phyloP scores from a whole-genome alignment of 805 yeast species.

The Candida vaughaniae region DNA sequence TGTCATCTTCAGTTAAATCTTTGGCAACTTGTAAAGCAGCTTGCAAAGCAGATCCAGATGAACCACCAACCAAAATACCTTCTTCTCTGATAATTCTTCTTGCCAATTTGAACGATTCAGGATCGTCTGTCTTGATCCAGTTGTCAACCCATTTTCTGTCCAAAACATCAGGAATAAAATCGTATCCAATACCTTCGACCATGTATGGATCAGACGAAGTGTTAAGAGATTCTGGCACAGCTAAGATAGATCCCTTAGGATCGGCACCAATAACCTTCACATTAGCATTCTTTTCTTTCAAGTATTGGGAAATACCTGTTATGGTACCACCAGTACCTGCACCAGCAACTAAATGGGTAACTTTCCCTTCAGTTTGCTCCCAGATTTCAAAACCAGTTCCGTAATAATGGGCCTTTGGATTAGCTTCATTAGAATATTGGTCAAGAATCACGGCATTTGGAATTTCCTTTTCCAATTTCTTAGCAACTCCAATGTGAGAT shows the following conservation, averaged over 20 bases:
- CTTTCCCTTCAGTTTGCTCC: conserved; percentile 70
- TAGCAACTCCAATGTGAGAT: conserved; percentile 87
- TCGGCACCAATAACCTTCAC: conserved; percentile 76
- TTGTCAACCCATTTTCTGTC: conserved; percentile 63
- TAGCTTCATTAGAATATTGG: conserved; percentile 75
- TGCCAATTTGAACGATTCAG: conserved; percentile 75
- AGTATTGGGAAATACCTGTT: conserved; percentile 80
- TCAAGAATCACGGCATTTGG: conserved; percentile 83
- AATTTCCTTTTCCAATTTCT: conserved; percentile 74
- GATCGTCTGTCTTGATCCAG: conserved; percentile 87
- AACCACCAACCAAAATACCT: conserved; percentile 88
- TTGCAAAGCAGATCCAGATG: conserved; percentile 79
- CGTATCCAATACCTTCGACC: conserved; percentile 92
- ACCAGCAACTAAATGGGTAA: conserved; percentile 80
- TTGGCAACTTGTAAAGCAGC: conserved; percentile 72
- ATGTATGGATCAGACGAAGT: conserved; percentile 57
- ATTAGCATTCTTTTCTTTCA: conserved; percentile 67
- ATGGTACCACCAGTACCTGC: conserved; percentile 98
- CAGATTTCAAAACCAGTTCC: conserved; percentile 87
- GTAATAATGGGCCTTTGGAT: conserved; percentile 80
- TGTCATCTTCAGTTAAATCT: conserved; percentile 69
- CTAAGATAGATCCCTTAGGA: conserved; percentile 84
- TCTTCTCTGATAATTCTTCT: conserved; percentile 81
- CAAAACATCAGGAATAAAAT: conserved; percentile 80
- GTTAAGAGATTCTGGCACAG: conserved; percentile 73